Base-by-base conservation (phyloP, 1,139 yeast species). In the Nadsonia commutata region DNA sequence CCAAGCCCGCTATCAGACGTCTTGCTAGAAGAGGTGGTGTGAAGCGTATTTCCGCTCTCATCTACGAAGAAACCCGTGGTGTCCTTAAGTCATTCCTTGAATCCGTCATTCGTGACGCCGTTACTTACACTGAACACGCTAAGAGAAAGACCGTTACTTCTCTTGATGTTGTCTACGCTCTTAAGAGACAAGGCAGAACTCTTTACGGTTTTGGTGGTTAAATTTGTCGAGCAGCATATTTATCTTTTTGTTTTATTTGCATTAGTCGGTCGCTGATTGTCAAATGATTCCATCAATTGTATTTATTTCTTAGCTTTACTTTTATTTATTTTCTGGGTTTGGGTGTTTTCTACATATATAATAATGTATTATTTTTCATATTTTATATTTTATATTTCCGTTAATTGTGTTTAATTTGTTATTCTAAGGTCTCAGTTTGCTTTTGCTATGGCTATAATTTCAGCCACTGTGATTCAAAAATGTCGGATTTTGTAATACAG, bases 21-120 rank as follows among this genome's bases (percentile, higher is more conserved):
- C 82, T 90, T 64, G 98, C 98, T 51, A 90, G 98, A 80, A 86
- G 98, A 83, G 98, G 98, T 74, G 98, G 98, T 85, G 98, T 90
- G 66, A 90, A 90, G 82, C 95, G 98, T 82, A 90, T 90, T 63
- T 90, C 98, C 55, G 97, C 95, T 66, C 76, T 88, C 68, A 90
- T 90, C 70, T 90, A 90, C 76, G 98, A 90, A 74, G 97, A 90
- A 76, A 95, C 93, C 63, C 86, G 98, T 76, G 88, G 82, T 56
- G 97, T 90, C 58, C 77, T 90, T 60, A 88, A 88, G 75, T 76
- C 94, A 49, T 90, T 90, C 82, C 78, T 93, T 66, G 96, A 86
- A 72, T 81, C 84, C 65, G 97, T 90, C 60, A 90, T 90, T 71
- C 85, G 97, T 75, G 98, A 90, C 63, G 97, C 98, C 60, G 97